These are phyloP conservation scores for Furcasterigmium sp. DNA, from an alignment of 2,329 filamentous ascomycete species.

Conservation along the genomic window DNA sequence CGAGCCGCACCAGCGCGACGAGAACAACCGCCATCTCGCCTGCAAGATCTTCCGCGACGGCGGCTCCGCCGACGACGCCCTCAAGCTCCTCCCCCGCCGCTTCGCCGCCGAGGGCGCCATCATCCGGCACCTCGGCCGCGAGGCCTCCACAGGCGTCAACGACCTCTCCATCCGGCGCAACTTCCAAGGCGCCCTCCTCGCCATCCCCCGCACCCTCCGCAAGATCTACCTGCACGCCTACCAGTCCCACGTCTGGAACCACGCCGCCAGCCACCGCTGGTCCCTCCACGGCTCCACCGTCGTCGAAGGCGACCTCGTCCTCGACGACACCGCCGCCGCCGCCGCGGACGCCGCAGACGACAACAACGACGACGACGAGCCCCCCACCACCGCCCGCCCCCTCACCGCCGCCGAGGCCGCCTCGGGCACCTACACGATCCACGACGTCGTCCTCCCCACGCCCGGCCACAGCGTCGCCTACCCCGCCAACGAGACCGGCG, in stretches of 20 bases:
- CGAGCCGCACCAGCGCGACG: conserved; percentile 63
- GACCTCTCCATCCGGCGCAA: conserved; percentile 51
- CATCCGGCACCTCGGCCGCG: conserved; percentile 66
- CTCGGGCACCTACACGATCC: conserved; percentile 72
- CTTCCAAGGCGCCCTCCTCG: conserved; percentile 73
- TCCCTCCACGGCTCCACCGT: conserved; percentile 66
- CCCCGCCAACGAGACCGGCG: conserved; percentile 75
- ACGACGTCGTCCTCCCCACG: conserved; percentile 86
- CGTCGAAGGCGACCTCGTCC: conserved; percentile 78
- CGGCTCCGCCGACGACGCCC: conserved; percentile 52
- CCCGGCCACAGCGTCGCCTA: conserved; percentile 89
- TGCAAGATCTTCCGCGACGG: conserved; percentile 65
- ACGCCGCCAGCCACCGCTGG: conserved; percentile 76
- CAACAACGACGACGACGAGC: conserved; percentile 35
- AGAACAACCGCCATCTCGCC: conserved; percentile 71
- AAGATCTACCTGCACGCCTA: conserved; percentile 97
- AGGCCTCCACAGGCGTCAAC: conserved; percentile 14
- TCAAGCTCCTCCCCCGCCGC: conserved; percentile 67
- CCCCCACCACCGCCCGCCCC: conserved; percentile 56
- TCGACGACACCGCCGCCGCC: conserved; percentile 36
- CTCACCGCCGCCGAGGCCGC: conserved; percentile 73
- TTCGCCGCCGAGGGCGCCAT: conserved; percentile 77
- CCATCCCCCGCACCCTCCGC: conserved; percentile 75
- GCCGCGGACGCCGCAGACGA: conserved; percentile 53
- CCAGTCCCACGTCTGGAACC: conserved; percentile 93